Evolutionary conservation across 768 basidiomycete species (phyloP), one percentile per base, ranked within the genome.

Genomic region (Serpula lacrymans): DNA sequence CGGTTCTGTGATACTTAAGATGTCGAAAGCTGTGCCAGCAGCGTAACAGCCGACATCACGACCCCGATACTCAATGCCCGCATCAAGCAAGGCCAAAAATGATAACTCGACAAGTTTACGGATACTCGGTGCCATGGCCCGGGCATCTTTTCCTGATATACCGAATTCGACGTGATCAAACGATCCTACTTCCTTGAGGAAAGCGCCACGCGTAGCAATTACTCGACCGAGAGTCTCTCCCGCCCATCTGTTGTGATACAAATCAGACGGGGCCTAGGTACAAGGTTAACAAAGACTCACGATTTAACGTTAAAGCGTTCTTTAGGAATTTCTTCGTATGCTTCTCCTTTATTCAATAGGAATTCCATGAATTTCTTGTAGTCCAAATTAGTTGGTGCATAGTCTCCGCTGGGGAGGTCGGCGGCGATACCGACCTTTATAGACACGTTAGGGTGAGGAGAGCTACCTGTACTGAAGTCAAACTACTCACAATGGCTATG

Each of bases 31-130:
- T 24, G 51, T 56, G 6, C 60, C 67, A 2, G 71, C 62, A 8
- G 62, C 65, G 46, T 60, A 76, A 37, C 63, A 65, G 1, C 71
- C 71, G 20, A 74, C 65, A 10, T 65, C 66, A 18, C 58, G 58
- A 14, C 61, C 62, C 36, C 73, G 59, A 43, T 66, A 73, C 45
- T 74, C 63, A 28, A 75, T 66, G 6, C 72, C 74, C 2, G 74
- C 71, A 47, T 76, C 74, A 33, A 68, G 60, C 13, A 76, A 57
- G 2, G 68, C 67, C 20, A 66, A 51, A 49, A 72, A 72, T 2
- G 62, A 47, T 14, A 58, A 49, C 35, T 71, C 69, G 10, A 71
- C 43, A 11, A 69, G 56, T 46, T 64, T 65, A 20, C 70, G 50
- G 2, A 64, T 61, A 13, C 53, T 53, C 14, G 59, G 42, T 1